Conservation (phyloP, 331 rosid species). For the Rosa hybrid region DNA sequence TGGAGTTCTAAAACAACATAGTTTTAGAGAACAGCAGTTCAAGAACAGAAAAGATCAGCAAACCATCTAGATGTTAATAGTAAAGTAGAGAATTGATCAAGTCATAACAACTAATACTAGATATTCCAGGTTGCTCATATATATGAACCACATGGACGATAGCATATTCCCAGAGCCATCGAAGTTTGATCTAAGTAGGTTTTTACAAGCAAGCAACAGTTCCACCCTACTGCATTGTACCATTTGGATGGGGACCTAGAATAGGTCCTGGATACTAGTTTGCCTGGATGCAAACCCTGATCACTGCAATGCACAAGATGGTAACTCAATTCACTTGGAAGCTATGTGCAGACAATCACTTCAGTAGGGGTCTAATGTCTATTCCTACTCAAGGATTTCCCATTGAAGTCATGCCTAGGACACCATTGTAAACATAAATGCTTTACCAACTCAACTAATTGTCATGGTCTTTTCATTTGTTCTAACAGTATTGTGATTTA, state of each 20-base stretch:
- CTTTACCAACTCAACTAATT: background rate
- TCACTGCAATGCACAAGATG: conserved; percentile 48
- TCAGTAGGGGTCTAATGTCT: conserved; percentile 54
- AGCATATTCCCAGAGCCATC: conserved; percentile 54
- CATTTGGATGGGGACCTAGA: conserved; percentile 62
- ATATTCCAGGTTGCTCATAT: conserved; percentile 52
- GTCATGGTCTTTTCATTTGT: no score
- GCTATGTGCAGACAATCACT: conserved; percentile 43
- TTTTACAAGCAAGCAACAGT: conserved; percentile 42
- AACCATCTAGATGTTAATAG: background rate
- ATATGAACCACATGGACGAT: conserved; percentile 52
- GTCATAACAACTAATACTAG: conserved; percentile 20
- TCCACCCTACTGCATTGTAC: conserved; percentile 53
- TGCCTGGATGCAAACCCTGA: conserved; percentile 52
- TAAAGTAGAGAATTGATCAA: background rate
- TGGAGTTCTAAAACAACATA: background rate
- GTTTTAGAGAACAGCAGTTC: background rate
- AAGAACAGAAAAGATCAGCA: background rate
- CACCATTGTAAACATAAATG: background rate
- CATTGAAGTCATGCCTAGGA: conserved; percentile 38
- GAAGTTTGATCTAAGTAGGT: conserved; percentile 64
- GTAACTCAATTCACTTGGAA: conserved; percentile 66
- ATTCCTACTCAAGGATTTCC: conserved; percentile 53
- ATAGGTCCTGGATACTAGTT: conserved; percentile 68
- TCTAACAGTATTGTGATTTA: no score